Conservation (phyloP, 2,329 filamentous ascomycete species). For the Colletotrichum australisinense region DNA sequence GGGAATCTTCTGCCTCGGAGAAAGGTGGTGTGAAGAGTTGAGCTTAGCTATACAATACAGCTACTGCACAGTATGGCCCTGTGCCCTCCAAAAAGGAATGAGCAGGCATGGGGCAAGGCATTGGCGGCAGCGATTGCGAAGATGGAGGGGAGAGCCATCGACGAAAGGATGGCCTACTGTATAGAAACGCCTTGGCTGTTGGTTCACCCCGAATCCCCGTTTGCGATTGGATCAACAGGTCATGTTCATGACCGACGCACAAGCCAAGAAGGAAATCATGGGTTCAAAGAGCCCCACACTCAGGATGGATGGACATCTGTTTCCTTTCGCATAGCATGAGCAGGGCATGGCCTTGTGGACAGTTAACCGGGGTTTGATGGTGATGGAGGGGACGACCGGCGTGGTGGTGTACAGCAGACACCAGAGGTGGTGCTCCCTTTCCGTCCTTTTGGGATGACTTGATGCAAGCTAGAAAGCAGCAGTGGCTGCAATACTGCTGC, state of each 20-base stretch:
- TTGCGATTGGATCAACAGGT: slow-evolving; percentile 25
- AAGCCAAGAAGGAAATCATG: slow-evolving; percentile 34
- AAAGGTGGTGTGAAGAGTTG: slow-evolving; percentile 29
- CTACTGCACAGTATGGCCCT: background rate
- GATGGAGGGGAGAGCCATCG: background rate
- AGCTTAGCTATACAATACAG: slow-evolving; percentile 16
- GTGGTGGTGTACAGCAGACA: slow-evolving; percentile 6
- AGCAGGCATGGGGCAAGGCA: background rate
- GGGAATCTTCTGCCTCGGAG: background rate
- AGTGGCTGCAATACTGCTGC: slow-evolving; percentile 2
- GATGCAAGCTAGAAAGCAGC: background rate
- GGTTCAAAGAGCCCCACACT: slow-evolving; percentile 26
- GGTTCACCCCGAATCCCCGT: slow-evolving; percentile 2
- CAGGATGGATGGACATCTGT: background rate
- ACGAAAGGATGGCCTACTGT: slow-evolving; percentile 1
- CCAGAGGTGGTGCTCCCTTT: slow-evolving; percentile 4
- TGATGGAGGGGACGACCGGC: background rate
- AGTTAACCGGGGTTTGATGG: background rate
- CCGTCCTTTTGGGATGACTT: slow-evolving; percentile 18
- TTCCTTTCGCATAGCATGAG: slow-evolving; percentile 11
- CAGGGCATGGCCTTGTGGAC: slow-evolving; percentile 22
- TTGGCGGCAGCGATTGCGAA: slow-evolving; percentile 4
- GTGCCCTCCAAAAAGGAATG: background rate
- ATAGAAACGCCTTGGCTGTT: slow-evolving; percentile 16
- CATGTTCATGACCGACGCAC: slow-evolving; percentile 20